Evolutionary conservation across 805 yeast genomes (phyloP).

Genomic region (Kazachstania martiniae): DNA sequence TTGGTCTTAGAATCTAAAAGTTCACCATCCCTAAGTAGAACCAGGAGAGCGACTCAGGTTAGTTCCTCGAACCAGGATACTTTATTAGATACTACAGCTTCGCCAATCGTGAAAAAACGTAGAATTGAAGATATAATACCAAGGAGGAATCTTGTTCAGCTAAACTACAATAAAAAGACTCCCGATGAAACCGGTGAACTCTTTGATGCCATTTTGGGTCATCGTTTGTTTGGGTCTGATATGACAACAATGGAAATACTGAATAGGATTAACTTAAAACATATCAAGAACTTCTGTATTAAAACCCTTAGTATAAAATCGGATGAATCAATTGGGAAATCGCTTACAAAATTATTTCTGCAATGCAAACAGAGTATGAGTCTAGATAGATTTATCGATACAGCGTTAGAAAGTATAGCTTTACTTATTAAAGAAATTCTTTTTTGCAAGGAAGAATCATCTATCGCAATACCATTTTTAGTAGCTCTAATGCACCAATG

Average conservation of each 20-base stretch:
- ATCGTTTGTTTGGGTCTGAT: conserved; percentile 16
- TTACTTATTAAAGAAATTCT: conserved; percentile 21
- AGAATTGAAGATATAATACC: conserved; percentile 3
- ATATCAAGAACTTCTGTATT: conserved; percentile 9
- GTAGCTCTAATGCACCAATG: conserved; percentile 46
- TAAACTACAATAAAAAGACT: conserved; percentile 11
- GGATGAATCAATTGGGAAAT: conserved; percentile 20
- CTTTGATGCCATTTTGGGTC: conserved; percentile 17
- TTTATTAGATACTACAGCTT: conserved; percentile 3
- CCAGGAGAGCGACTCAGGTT: conserved; percentile 1
- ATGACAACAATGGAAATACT: conserved; percentile 22
- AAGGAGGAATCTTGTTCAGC: conserved; percentile 4
- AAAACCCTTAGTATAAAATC: conserved; percentile 9
- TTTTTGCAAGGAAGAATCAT: conserved; percentile 15
- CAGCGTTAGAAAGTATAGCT: conserved; percentile 17
- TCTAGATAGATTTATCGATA: conserved; percentile 19
- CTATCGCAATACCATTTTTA: conserved; percentile 43
- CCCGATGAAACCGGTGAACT: conserved; percentile 19
- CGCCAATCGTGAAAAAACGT: conserved; percentile 8
- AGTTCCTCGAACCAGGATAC: conserved; percentile 4
- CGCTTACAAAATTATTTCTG: conserved; percentile 9
- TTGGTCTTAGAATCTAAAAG: conserved; percentile 37
- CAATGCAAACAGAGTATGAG: conserved; percentile 11
- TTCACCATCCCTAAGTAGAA: conserved; percentile 1
- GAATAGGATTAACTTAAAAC: conserved; percentile 11